These are phyloP conservation scores for Lophium mytilinum DNA, from an alignment of 495 filamentous ascomycete genomes.

Conservation along the genomic window DNA sequence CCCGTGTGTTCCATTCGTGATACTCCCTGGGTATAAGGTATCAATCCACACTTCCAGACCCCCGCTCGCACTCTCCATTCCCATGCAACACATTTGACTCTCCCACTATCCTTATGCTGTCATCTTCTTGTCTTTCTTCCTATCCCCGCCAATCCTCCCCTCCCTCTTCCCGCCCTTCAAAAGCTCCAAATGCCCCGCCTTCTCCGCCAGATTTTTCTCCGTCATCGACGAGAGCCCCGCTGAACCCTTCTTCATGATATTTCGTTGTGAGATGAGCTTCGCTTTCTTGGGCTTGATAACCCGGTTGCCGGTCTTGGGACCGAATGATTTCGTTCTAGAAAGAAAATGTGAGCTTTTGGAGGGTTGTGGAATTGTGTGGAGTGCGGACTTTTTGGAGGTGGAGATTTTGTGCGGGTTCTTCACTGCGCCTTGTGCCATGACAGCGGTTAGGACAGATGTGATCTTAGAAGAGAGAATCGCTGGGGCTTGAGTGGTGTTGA, in stretches of 20 bases:
- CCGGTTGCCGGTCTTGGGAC: conserved; percentile 48
- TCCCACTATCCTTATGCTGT: background rate
- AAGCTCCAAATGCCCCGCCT: conserved; percentile 67
- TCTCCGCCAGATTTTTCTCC: conserved; percentile 56
- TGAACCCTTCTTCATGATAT: conserved; percentile 61
- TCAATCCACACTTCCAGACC: background rate
- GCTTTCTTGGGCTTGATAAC: conserved; percentile 64
- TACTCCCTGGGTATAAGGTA: background rate
- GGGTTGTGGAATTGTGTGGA: background rate
- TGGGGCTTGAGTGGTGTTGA: background rate
- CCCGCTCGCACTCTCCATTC: background rate
- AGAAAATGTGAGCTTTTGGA: conserved; percentile 1
- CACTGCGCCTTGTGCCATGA: conserved; percentile 33
- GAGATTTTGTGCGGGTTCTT: conserved; percentile 22
- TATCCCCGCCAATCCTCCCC: conserved; percentile 40
- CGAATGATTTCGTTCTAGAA: conserved; percentile 17
- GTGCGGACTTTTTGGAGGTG: conserved; percentile 15
- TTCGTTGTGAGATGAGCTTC: conserved; percentile 48
- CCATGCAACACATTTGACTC: background rate
- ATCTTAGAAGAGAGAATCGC: background rate
- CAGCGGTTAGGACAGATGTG: background rate
- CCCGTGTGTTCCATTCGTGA: background rate
- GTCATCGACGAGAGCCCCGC: conserved; percentile 56
- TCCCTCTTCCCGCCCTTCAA: conserved; percentile 59
- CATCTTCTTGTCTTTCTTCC: conserved; percentile 31